Evolutionary conservation across 2,329 filamentous ascomycete species (phyloP).

Genomic region (Alternaria arborescens): DNA sequence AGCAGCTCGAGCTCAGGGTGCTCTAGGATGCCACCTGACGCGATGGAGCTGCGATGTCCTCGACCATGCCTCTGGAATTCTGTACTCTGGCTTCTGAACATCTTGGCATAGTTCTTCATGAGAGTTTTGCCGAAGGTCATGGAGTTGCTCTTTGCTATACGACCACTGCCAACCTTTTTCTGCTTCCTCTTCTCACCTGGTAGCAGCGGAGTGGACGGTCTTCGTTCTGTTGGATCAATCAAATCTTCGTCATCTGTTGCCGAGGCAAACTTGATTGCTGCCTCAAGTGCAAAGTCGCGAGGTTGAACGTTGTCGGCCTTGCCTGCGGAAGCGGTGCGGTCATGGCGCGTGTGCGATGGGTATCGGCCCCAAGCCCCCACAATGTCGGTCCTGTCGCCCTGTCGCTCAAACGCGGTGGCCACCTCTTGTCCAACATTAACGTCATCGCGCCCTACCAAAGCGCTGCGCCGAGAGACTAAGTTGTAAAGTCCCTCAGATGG

Average conservation of each 20-base stretch:
- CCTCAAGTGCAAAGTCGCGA: conserved; percentile 55
- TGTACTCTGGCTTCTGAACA: conserved; percentile 53
- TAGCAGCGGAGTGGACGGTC: conserved; percentile 26
- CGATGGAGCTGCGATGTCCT: conserved; percentile 56
- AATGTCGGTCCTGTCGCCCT: conserved; percentile 34
- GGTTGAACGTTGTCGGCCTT: conserved; percentile 50
- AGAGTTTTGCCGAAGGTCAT: conserved; percentile 54
- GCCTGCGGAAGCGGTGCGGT: conserved; percentile 53
- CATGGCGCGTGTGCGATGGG: conserved; percentile 56
- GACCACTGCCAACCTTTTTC: conserved; percentile 70
- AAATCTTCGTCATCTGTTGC: conserved; percentile 32
- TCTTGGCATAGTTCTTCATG: conserved; percentile 55
- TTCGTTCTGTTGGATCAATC: conserved; percentile 37
- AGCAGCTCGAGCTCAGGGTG: conserved; percentile 60
- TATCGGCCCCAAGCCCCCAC: conserved; percentile 57
- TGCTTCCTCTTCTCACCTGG: conserved; percentile 45
- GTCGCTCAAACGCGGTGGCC: conserved; percentile 34
- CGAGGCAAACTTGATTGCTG: conserved; percentile 37
- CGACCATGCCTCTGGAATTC: conserved; percentile 52
- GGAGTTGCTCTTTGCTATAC: conserved; percentile 68
- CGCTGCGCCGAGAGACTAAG: conserved; percentile 28
- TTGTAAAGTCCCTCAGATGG: background rate
- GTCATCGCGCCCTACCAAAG: conserved; percentile 23
- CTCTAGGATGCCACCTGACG: conserved; percentile 53
- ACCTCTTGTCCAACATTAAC: conserved; percentile 18